phyloP scores from a whole-genome alignment of 2,329 filamentous ascomycete genomes.

The Trichoderma endophyticum region DNA sequence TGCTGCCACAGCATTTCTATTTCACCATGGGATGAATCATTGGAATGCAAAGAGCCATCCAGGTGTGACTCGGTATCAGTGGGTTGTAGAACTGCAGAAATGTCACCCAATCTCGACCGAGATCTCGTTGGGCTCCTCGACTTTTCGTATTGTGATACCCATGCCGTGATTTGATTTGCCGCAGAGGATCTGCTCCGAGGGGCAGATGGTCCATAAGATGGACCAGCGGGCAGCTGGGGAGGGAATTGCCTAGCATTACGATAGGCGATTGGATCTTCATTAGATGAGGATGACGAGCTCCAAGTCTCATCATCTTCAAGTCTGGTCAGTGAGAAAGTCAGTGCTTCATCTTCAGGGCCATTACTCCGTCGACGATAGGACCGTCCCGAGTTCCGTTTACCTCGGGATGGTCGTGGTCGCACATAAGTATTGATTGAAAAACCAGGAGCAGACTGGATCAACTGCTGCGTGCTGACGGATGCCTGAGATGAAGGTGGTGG shows the following conservation, averaged over 20 bases:
- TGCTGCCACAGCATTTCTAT: constrained; percentile 36
- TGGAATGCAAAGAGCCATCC: constrained; percentile 23
- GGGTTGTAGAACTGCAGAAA: constrained; percentile 4
- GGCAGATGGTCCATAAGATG: constrained; percentile 22
- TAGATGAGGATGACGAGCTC: constrained; percentile 27
- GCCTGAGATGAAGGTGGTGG: neutral
- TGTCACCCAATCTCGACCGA: constrained; percentile 14
- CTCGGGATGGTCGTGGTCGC: neutral
- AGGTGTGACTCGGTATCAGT: constrained; percentile 18
- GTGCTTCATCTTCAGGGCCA: constrained; percentile 23
- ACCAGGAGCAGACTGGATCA: neutral
- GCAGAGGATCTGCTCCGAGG: constrained; percentile 28
- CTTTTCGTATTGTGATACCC: constrained; percentile 34
- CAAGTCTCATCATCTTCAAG: constrained; percentile 23
- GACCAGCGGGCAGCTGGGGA: constrained; percentile 31
- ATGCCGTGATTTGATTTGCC: constrained; percentile 34
- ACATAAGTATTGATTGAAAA: neutral
- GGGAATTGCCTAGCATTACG: constrained; percentile 33
- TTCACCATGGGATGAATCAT: constrained; percentile 28
- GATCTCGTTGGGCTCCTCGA: constrained; percentile 26
- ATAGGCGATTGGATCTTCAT: constrained; percentile 30
- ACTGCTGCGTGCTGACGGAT: neutral
- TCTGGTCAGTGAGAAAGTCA: constrained; percentile 26
- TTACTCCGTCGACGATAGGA: constrained; percentile 5
- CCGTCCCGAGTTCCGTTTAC: constrained; percentile 7